Conservation (phyloP, 805 yeast genomes). For the Wickerhamomyces alni region DNA sequence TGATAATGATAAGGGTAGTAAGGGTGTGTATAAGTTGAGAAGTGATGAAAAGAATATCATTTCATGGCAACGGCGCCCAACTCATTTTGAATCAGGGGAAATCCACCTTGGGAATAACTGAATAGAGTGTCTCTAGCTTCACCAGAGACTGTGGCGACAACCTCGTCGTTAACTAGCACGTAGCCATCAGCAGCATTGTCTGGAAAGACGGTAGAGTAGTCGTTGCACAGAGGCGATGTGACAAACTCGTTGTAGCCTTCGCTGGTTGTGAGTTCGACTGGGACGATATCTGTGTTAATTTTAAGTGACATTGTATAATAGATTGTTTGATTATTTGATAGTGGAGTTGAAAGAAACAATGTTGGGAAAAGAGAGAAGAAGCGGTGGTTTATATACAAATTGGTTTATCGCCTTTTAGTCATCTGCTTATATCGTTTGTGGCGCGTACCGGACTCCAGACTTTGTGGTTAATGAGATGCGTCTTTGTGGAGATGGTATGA, state of each 20-base stretch:
- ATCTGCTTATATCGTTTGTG: no score
- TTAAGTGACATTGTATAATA: conserved; percentile 2
- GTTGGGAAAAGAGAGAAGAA: not conserved
- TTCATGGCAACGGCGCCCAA: not conserved
- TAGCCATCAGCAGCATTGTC: conserved; percentile 31
- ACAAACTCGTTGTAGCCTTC: conserved; percentile 35
- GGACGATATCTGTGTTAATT: conserved; percentile 25
- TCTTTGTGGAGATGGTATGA: no score
- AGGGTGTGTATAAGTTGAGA: no score
- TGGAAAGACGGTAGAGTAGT: conserved; percentile 29
- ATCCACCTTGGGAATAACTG: not conserved
- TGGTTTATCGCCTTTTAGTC: no score
- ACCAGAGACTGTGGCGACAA: conserved; percentile 34
- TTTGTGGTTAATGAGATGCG: no score
- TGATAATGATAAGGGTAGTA: no score
- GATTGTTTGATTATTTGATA: not conserved
- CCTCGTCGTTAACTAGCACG: conserved; percentile 27
- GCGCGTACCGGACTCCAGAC: no score
- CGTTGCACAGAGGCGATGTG: conserved; percentile 25
- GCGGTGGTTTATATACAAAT: no score
- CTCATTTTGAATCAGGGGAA: not conserved
- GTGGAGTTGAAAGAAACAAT: no score
- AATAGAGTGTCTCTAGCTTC: conserved; percentile 29
- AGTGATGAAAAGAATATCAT: not conserved
- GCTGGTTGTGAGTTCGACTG: conserved; percentile 34